Evolutionary conservation across 768 basidiomycete genomes (phyloP).

Genomic region (Flagelloscypha sp.): DNA sequence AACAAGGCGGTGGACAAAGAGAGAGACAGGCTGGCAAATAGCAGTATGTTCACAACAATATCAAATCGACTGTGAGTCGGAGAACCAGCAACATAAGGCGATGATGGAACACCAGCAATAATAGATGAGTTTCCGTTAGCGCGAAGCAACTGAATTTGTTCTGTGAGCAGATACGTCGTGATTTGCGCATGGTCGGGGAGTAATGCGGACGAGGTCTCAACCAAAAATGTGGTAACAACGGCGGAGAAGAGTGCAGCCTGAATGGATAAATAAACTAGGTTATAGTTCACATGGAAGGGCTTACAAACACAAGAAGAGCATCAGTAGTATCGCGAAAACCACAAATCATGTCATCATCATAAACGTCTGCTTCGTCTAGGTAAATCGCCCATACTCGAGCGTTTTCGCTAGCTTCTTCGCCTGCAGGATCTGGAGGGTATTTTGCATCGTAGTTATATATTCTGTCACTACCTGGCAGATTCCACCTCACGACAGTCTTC

Average conservation of each 20-base stretch:
- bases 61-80: neutral
- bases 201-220: neutral
- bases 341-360: neutral
- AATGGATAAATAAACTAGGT: neutral
- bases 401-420: slow-evolving; percentile 1
- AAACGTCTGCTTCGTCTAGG: neutral
- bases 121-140: neutral
- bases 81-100: too few species aligned
- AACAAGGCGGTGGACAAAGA: slow-evolving; percentile 14
- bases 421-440: neutral
- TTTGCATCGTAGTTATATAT: slow-evolving; percentile 1
- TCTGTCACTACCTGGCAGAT: too few species aligned
- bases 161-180: neutral
- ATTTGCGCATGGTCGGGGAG: neutral
- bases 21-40: slow-evolving; percentile 15
- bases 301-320: slow-evolving; percentile 1
- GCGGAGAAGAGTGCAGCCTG: slow-evolving; percentile 2
- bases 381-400: slow-evolving; percentile 2
- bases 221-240: slow-evolving; percentile 1
- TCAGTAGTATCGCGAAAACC: slow-evolving; percentile 1
- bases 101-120: too few species aligned
- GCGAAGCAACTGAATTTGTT: neutral
- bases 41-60: slow-evolving; percentile 11
- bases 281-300: neutral
- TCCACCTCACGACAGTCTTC: too few species aligned